Evolutionary conservation across 139 green algal species (phyloP), one percentile per base, ranked within the genome.

Genomic region (Chlamydomonas applanata): DNA sequence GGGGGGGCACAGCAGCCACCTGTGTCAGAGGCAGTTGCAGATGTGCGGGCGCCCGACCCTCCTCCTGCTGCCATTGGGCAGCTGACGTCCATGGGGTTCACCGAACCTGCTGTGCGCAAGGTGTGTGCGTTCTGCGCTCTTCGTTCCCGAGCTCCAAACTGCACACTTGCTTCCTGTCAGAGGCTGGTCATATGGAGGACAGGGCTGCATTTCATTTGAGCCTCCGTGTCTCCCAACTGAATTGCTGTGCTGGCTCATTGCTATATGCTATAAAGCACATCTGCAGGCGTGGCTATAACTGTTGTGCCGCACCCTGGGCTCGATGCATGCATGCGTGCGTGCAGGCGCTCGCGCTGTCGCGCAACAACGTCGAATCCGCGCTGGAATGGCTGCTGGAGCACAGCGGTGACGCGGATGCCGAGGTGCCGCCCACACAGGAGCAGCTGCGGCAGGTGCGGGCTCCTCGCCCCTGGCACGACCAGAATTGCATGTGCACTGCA

Each of bases 381-480:
- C 73, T 89, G 19, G 82, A 89, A 25, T 89, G 84, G 84, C 62
- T 85, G 29, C 69, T 89, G 40, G 46, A 82, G 72, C 84, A 89
- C 64, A 35, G 44, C 2, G 84, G 86, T 1, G 84, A 89, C 36
- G n/a, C 77, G 1, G 81, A 74, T 33, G 80, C 84, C 4, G 83
- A 73, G 19, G 77, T 74, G 49, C 77, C 83, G 17, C 77, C 78
- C 25, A 78, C 80, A 0, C 72, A 88, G 27, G 77, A 84, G 35
- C 80, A 84, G 71, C 71, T 88, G 49, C 78, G 74, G 2, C 60
- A 72, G 71, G 72, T 83, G 35, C n/a, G n/a, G n/a, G n/a, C n/a
- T n/a, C n/a, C n/a, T n/a, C n/a, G n/a, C n/a, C n/a, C n/a, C n/a
- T n/a, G n/a, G n/a, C n/a, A n/a, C n/a, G n/a, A n/a, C n/a, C n/a